Evolutionary conservation across 306 rosid genomes (phyloP), one percentile per base, ranked within the genome.

Genomic region (Lathyrus tuberosus): DNA sequence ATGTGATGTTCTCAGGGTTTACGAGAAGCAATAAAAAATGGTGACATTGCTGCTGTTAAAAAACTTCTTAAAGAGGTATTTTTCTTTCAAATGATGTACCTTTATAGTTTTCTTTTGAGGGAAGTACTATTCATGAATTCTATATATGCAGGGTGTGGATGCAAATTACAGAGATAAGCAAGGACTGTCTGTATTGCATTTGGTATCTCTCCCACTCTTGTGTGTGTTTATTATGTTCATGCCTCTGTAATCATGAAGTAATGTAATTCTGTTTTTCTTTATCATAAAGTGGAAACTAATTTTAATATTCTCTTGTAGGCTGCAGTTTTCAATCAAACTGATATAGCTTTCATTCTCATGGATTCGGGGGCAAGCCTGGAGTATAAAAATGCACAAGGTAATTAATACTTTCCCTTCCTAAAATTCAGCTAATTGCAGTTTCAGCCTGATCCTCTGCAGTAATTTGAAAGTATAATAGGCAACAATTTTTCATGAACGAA

Each of bases 11-110:
- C 57, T 79, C 72, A 89, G 96, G 99, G 99, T 65, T 62, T 87
- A 77, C 85, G 97, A 83, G 99, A 95, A 82, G 97, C 99, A 67
- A 89, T 95, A 76, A 95, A 95, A 84, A 95, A 87, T 64, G 88
- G 97, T 48, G 97, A 95, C 28, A 41, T 65, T 57, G 73, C 80
- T 72, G 96, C 97, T 54, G 97, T 91, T 67, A 83, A 86, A 86
- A 95, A 85, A 83, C 97, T 95, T 84, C 84, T 95, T 65, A 81
- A 78, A 42, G 81, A 95, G 99, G 99, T 91, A 49, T 60, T 58
- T 26, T 65, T 28, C 30, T 65, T 67, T 58, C 71, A 16, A 62
- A 16, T 5, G 8, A 75, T 38, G 64, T 54, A 26, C 66, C 35
- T 18, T 40, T 48, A 20, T 62, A 18, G 56, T 24, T 51, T 35